Conservation (phyloP, 2,329 filamentous ascomycete genomes). For the Botrytis deweyae region DNA sequence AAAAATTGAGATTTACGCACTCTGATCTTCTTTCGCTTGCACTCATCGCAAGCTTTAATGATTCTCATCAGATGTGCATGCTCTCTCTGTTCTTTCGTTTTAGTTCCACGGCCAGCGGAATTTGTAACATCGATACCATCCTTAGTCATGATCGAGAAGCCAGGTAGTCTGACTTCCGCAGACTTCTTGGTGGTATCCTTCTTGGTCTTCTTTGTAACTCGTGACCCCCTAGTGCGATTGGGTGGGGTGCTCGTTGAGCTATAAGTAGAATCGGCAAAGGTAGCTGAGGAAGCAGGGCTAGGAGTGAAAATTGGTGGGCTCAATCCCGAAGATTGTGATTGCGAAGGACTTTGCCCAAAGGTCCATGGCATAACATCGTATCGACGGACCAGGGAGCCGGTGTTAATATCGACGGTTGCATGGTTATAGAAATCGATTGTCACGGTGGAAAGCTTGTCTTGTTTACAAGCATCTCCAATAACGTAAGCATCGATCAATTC, state of each 20-base stretch:
- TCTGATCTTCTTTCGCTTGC: conserved; percentile 62
- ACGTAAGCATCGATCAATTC: conserved; percentile 59
- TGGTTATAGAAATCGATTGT: conserved; percentile 60
- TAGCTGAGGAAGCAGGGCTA: conserved; percentile 47
- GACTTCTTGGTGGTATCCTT: conserved; percentile 34
- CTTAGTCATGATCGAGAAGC: conserved; percentile 66
- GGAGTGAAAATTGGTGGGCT: conserved; percentile 43
- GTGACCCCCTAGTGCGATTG: conserved; percentile 21
- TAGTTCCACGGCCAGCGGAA: conserved; percentile 59
- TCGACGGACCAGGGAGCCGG: conserved; percentile 54
- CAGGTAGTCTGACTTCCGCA: conserved; percentile 46
- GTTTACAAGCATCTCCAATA: conserved; percentile 51
- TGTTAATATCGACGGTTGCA: conserved; percentile 57
- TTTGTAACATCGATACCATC: conserved; percentile 64
- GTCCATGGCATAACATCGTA: conserved; percentile 43
- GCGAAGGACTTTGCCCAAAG: conserved; percentile 37
- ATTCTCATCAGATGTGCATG: conserved; percentile 66
- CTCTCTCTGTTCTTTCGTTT: conserved; percentile 67
- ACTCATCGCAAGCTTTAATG: conserved; percentile 65
- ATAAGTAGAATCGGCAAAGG: conserved; percentile 39
- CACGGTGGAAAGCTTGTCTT: conserved; percentile 58
- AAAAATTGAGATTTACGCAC: conserved; percentile 26
- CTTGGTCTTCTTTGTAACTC: conserved; percentile 35
- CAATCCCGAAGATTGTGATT: conserved; percentile 56
- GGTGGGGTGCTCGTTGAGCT: conserved; percentile 34